A percentile compares a stretch with the other conserved stretches of the same genome.
phyloP scores from a whole-genome alignment of 805 yeast genomes.

The Cyberlindnera misumaiensis region DNA sequence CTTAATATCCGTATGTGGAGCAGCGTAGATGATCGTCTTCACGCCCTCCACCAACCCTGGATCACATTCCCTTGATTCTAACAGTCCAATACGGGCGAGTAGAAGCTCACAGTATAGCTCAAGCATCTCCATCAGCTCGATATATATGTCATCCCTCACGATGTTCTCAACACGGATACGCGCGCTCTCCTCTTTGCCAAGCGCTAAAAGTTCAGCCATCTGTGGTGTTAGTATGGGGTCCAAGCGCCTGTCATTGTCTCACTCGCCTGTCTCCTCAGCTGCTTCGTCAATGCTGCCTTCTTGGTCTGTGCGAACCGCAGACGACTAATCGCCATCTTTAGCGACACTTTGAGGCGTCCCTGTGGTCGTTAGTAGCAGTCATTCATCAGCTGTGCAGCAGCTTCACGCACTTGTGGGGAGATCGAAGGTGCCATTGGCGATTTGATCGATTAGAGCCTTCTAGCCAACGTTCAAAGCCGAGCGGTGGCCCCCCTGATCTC shows the following conservation, averaged over 20 bases:
- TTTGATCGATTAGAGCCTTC: too few species aligned
- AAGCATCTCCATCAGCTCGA: slow-evolving; percentile 70
- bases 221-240: neutral
- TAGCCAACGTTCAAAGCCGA: too few species aligned
- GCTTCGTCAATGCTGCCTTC: slow-evolving; percentile 67
- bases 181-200: slow-evolving; percentile 78
- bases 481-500: too few species aligned
- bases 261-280: slow-evolving; percentile 48
- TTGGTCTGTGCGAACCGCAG: slow-evolving; percentile 64
- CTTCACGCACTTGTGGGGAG: slow-evolving; percentile 23
- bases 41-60: slow-evolving; percentile 54
- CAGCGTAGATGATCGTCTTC: slow-evolving; percentile 57
- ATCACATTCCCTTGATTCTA: slow-evolving; percentile 32
- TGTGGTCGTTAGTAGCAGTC: slow-evolving; percentile 5
- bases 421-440: slow-evolving; percentile 22
- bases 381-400: too few species aligned
- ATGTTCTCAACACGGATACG: slow-evolving; percentile 77
- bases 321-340: slow-evolving; percentile 64
- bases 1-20: slow-evolving; percentile 69
- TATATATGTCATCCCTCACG: slow-evolving; percentile 72
- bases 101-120: slow-evolving; percentile 80
- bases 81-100: slow-evolving; percentile 62
- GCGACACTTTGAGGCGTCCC: slow-evolving; percentile 26
- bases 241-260: neutral
- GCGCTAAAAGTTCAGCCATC: slow-evolving; percentile 61